Evolutionary conservation across 2,329 filamentous ascomycete genomes (phyloP).

Genomic region (Aspergillus awamori): DNA sequence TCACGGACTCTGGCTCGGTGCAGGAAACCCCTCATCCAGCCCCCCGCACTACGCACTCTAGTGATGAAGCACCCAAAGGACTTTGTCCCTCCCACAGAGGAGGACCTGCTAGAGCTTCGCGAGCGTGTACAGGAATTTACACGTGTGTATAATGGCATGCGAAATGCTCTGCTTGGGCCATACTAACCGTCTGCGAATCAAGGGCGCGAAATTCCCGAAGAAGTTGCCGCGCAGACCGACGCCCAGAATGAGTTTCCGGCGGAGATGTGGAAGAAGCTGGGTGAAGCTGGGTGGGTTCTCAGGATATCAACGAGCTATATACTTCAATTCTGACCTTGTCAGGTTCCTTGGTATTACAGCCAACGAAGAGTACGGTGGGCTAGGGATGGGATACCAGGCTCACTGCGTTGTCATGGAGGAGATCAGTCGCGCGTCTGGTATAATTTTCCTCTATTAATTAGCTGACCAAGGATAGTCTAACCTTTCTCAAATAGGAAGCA

Average conservation of each 20-base stretch:
- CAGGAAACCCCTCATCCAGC: slow-evolving; percentile 34
- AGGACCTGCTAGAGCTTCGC: slow-evolving; percentile 78
- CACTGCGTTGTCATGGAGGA: slow-evolving; percentile 97
- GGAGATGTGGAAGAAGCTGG: slow-evolving; percentile 91
- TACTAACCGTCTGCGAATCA: neutral
- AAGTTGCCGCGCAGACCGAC: slow-evolving; percentile 82
- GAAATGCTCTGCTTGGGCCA: no score
- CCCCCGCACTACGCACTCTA: slow-evolving; percentile 45
- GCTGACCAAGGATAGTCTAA: neutral
- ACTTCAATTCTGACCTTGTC: neutral
- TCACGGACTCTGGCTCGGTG: slow-evolving; percentile 31
- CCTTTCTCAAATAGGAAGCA: slow-evolving; percentile 36
- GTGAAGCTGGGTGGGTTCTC: slow-evolving; percentile 68
- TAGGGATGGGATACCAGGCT: slow-evolving; percentile 93
- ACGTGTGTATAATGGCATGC: slow-evolving; percentile 38
- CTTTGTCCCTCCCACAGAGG: slow-evolving; percentile 67
- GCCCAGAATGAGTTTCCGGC: slow-evolving; percentile 82
- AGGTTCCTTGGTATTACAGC: slow-evolving; percentile 89
- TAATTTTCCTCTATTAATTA: slow-evolving; percentile 18
- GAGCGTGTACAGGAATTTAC: slow-evolving; percentile 88
- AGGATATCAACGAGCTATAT: rapidly evolving
- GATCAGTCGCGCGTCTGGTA: slow-evolving; percentile 79
- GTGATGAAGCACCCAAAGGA: slow-evolving; percentile 71
- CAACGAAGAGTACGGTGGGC: slow-evolving; percentile 85
- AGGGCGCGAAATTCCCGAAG: slow-evolving; percentile 81